Percentiles rank a stretch among this genome's conserved stretches.
Conservation (phyloP, 148 eudicot genomes). For the Salicornia ramosissima region DNA sequence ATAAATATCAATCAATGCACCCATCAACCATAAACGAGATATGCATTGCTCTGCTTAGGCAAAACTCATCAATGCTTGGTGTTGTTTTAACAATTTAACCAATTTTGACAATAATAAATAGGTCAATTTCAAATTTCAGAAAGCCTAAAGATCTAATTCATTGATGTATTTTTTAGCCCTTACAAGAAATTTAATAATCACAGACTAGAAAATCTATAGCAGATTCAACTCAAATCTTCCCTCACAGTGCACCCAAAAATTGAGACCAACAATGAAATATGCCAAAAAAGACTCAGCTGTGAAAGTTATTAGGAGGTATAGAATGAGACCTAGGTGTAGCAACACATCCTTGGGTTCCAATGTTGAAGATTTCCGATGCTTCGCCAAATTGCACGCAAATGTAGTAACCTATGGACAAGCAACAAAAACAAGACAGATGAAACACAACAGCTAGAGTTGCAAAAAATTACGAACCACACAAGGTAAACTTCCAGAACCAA, state of each 20-base stretch:
- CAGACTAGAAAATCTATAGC: slow-evolving; percentile 8
- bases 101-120: no score
- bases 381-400: slow-evolving; percentile 87
- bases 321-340: slow-evolving; percentile 79
- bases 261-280: not conserved
- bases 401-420: slow-evolving; percentile 64
- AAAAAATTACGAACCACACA: not conserved
- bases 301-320: slow-evolving; percentile 12
- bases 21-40: no score
- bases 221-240: slow-evolving; percentile 3
- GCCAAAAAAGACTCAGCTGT: not conserved
- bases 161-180: not conserved
- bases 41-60: no score
- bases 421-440: not conserved
- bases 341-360: slow-evolving; percentile 86
- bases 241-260: not conserved
- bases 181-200: slow-evolving; percentile 3
- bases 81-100: no score
- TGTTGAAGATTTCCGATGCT: slow-evolving; percentile 90
- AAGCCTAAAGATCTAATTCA: not conserved
- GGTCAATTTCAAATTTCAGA: no score
- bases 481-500: no score
- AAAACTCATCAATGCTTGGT: no score
- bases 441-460: not conserved
- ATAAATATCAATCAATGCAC: no score